Conservation (phyloP, 139 green algal genomes). For the Nannochloris sp. region DNA sequence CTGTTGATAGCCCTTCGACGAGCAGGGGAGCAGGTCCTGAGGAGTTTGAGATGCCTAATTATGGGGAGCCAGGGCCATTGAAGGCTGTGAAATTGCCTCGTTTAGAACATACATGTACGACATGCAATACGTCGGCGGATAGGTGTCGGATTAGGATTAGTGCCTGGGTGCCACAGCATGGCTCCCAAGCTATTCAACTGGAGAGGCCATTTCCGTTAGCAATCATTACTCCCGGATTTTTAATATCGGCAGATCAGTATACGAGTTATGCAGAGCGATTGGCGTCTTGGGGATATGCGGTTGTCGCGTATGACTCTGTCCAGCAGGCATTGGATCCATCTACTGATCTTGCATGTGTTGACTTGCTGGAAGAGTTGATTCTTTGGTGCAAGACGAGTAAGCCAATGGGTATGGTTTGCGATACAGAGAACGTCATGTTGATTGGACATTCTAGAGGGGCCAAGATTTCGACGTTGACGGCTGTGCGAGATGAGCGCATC, state of each 20-base stretch:
- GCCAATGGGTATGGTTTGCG: slow-evolving; percentile 43
- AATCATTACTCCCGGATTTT: slow-evolving; percentile 77
- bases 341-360: slow-evolving; percentile 57
- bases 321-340: slow-evolving; percentile 53
- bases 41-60: slow-evolving; percentile 16
- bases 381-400: slow-evolving; percentile 54
- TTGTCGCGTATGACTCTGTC: slow-evolving; percentile 48
- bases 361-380: slow-evolving; percentile 51
- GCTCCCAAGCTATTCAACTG: slow-evolving; percentile 5
- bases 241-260: slow-evolving; percentile 62
- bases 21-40: no score
- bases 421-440: slow-evolving; percentile 39
- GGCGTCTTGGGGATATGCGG: slow-evolving; percentile 37
- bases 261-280: slow-evolving; percentile 42
- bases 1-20: no score
- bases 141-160: slow-evolving; percentile 55
- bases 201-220: slow-evolving; percentile 70
- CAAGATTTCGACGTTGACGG: slow-evolving; percentile 73
- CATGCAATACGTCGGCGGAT: slow-evolving; percentile 57
- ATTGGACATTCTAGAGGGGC: slow-evolving; percentile 56
- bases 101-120: slow-evolving; percentile 67
- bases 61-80: slow-evolving; percentile 39
- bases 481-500: slow-evolving; percentile 48
- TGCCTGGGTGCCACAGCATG: slow-evolving; percentile 53
- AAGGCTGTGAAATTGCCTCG: slow-evolving; percentile 41